phyloP scores from a whole-genome alignment of 2,329 filamentous ascomycete genomes.

The Sporothrix variecibatus region DNA sequence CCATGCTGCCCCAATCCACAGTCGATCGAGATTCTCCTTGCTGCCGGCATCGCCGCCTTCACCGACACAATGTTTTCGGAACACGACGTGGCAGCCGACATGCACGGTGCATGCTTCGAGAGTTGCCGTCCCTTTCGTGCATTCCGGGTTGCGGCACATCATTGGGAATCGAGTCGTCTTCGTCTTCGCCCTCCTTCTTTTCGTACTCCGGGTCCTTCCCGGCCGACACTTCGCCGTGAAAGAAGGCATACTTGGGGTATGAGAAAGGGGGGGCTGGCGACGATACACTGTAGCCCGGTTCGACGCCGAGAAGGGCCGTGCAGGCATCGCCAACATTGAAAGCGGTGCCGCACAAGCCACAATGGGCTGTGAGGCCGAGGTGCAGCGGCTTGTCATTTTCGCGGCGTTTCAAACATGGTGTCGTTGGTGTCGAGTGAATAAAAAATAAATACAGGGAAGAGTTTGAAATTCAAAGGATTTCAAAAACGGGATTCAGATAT shows the following conservation, averaged over 20 bases:
- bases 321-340: neutral
- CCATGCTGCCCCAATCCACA: constrained; percentile 10
- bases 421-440: neutral
- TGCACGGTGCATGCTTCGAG: constrained; percentile 21
- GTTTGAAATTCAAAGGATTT: neutral
- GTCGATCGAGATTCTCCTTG: neutral
- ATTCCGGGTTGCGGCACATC: constrained; percentile 16
- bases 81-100: constrained; percentile 6
- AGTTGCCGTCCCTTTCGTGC: neutral
- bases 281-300: neutral
- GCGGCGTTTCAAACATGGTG: constrained; percentile 10
- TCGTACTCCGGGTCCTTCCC: neutral
- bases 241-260: constrained; percentile 17
- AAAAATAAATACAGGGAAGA: neutral
- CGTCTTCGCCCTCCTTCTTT: neutral
- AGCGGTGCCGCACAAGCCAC: constrained; percentile 16
- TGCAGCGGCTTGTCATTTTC: constrained; percentile 18
- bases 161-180: neutral
- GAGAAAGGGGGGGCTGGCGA: neutral
- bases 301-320: constrained; percentile 5
- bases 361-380: constrained; percentile 15
- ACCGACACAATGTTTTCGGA: neutral
- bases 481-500: neutral
- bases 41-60: neutral
- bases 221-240: neutral